Conservation (phyloP, 306 rosid species). For the Canavalia gladiata region DNA sequence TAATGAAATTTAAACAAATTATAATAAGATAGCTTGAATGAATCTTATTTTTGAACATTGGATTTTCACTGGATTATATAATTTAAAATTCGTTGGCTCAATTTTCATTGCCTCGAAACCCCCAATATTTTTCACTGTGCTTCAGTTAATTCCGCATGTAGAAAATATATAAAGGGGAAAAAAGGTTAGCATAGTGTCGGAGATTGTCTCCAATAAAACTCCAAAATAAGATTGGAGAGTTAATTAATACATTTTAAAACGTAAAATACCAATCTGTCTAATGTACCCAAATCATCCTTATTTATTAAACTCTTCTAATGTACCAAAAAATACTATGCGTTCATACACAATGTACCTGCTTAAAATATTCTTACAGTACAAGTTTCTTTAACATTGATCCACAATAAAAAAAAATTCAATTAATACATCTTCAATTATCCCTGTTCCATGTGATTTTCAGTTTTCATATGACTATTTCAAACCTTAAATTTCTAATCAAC, state of each 20-base stretch:
- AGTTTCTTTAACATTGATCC: not conserved
- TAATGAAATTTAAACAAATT: no score
- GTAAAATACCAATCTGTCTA: not conserved
- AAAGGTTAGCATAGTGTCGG: not conserved
- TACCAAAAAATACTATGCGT: not conserved
- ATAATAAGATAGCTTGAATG: no score
- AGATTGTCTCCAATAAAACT: slow-evolving; percentile 6
- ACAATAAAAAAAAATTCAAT: no score
- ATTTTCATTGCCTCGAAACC: no score
- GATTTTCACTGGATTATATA: no score
- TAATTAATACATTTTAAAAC: slow-evolving; percentile 6
- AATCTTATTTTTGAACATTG: no score
- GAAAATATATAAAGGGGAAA: not conserved
- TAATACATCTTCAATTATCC: not conserved
- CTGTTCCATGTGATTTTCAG: slow-evolving; percentile 10
- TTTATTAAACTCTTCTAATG: not conserved
- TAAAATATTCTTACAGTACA: slow-evolving; percentile 4
- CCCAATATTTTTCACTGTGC: no score
- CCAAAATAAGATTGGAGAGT: not conserved
- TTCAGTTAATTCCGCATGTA: not conserved
- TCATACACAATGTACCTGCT: not conserved
- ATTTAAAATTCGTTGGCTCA: no score
- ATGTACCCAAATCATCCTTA: not conserved
- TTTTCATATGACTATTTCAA: slow-evolving; percentile 36
- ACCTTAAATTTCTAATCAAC: not conserved